Percentiles rank a stretch among this genome's conserved stretches.
These are phyloP conservation scores for Talaromyces islandicus DNA, from an alignment of 2,329 filamentous ascomycete genomes.

Conservation along the genomic window DNA sequence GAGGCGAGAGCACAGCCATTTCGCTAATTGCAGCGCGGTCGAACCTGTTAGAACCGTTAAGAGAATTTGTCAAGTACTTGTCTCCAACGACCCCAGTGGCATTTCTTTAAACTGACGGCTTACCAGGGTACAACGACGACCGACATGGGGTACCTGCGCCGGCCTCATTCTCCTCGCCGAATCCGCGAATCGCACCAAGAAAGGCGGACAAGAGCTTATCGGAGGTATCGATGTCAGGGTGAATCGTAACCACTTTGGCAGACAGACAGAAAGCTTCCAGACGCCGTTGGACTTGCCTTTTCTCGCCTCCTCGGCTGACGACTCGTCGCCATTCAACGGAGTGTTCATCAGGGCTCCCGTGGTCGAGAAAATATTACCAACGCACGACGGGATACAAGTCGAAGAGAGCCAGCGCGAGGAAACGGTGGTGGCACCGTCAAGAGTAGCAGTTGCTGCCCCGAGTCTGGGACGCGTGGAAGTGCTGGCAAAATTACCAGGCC, in stretches of 20 bases:
- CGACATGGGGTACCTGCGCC: constrained; percentile 94
- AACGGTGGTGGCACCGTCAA: constrained; percentile 54
- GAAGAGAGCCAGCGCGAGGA: constrained; percentile 43
- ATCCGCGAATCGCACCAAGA: constrained; percentile 79
- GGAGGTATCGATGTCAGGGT: constrained; percentile 87
- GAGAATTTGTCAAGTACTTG: constrained; percentile 82
- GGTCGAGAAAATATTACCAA: constrained; percentile 71
- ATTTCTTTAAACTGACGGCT: neutral
- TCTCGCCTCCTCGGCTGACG: constrained; percentile 38
- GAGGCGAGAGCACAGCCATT: constrained; percentile 92
- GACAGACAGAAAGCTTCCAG: constrained; percentile 88
- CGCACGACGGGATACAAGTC: constrained; percentile 45
- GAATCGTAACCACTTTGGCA: constrained; percentile 89
- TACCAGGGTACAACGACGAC: constrained; percentile 63
- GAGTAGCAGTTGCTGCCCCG: constrained; percentile 40
- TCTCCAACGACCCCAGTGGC: constrained; percentile 11
- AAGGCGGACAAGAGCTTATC: constrained; percentile 86
- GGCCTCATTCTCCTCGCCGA: constrained; percentile 88
- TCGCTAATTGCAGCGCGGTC: constrained; percentile 79
- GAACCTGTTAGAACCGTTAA: constrained; percentile 72
- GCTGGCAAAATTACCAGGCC: constrained; percentile 51
- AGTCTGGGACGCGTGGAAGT: constrained; percentile 50
- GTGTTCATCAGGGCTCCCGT: constrained; percentile 95
- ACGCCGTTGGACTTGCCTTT: constrained; percentile 69
- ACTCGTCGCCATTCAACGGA: constrained; percentile 58